These are phyloP conservation scores for Aquanectria penicillioides DNA, from an alignment of 2,329 filamentous ascomycete genomes.

Conservation along the genomic window DNA sequence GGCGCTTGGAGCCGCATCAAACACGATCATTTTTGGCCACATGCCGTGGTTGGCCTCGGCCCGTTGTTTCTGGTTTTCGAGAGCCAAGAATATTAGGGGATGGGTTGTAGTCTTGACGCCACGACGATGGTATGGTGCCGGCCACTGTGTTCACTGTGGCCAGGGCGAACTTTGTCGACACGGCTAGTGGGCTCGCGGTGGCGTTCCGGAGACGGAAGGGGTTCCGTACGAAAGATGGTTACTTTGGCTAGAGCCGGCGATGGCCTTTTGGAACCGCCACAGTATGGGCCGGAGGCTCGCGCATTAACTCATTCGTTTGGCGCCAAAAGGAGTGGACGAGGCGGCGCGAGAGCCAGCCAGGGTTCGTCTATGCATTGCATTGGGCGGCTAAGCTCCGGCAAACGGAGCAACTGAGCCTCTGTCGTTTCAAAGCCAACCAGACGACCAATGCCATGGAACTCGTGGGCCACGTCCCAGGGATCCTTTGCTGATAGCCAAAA, in stretches of 20 bases:
- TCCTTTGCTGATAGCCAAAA: slow-evolving; percentile 11
- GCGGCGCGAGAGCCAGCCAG: background rate
- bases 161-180: slow-evolving; percentile 2
- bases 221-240: background rate
- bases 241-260: background rate
- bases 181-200: background rate
- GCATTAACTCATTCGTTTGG: slow-evolving; percentile 17
- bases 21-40: slow-evolving; percentile 26
- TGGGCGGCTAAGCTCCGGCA: slow-evolving; percentile 14
- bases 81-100: background rate
- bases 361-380: background rate
- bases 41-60: background rate
- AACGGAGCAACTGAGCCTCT: too few relatives aligned
- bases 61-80: background rate
- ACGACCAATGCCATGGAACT: background rate
- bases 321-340: too few relatives aligned
- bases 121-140: slow-evolving; percentile 1
- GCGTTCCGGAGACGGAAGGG: slow-evolving; percentile 13
- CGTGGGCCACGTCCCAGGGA: background rate
- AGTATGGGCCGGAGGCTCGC: background rate
- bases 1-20: slow-evolving; percentile 29
- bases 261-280: background rate
- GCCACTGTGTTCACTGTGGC: background rate
- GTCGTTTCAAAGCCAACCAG: background rate
- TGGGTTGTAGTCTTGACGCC: slow-evolving; percentile 19